phyloP scores from a whole-genome alignment of 1,284 basidiomycete genomes.

The Xerocomus amazonicus region DNA sequence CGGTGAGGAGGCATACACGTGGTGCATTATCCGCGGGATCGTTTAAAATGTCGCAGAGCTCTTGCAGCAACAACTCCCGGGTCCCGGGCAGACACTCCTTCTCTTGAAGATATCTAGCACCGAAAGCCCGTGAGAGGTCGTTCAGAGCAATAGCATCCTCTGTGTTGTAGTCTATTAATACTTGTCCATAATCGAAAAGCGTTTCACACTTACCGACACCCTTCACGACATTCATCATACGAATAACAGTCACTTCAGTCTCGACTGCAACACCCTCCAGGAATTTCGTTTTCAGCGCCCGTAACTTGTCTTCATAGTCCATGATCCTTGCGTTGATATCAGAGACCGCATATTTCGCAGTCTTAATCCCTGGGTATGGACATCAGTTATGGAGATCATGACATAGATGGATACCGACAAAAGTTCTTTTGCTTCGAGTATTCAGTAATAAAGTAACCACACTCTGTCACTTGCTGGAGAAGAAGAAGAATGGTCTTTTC shows the following conservation, averaged over 20 bases:
- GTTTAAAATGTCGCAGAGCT: conserved; percentile 19
- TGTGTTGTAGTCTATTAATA: too few relatives aligned
- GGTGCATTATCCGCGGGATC: conserved; percentile 9
- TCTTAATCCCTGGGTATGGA: conserved; percentile 14
- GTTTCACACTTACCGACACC: too few relatives aligned
- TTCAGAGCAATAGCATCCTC: conserved; percentile 14
- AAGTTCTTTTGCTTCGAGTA: conserved; percentile 19
- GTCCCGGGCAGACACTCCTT: conserved; percentile 22
- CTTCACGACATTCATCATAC: conserved; percentile 17
- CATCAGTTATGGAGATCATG: too few relatives aligned
- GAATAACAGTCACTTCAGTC: too few relatives aligned
- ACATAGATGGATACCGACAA: too few relatives aligned
- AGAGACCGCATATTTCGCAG: conserved; percentile 19
- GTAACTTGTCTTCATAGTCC: conserved; percentile 21
- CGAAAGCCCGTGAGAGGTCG: conserved; percentile 17
- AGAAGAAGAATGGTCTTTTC: too few relatives aligned
- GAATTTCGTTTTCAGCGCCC: conserved; percentile 18
- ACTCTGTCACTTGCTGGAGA: conserved; percentile 21
- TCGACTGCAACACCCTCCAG: conserved; percentile 17
- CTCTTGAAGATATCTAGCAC: conserved; percentile 19
- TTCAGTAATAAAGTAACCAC: conserved; percentile 22
- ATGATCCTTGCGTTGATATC: conserved; percentile 16
- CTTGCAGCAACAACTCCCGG: conserved; percentile 14
- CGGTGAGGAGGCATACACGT: conserved; percentile 21
- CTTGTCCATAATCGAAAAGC: too few relatives aligned